These are phyloP conservation scores for Silybum marianum DNA, from an alignment of 129 eudicot genomes.

Conservation along the genomic window DNA sequence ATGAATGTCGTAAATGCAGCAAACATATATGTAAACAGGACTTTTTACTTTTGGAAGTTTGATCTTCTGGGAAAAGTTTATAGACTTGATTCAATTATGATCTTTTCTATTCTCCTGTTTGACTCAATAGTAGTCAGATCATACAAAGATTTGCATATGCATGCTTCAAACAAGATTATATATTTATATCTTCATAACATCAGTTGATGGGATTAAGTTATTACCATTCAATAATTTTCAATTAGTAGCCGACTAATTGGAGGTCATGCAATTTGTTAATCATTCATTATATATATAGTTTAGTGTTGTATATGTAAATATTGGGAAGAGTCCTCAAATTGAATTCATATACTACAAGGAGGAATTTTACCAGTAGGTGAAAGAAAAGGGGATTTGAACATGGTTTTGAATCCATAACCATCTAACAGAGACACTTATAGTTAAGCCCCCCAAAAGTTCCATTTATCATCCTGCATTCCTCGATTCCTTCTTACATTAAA, in stretches of 20 bases:
- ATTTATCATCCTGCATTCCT: background rate
- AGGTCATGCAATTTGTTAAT: background rate
- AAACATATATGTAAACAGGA: background rate
- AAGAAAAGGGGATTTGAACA: no score
- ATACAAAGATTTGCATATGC: background rate
- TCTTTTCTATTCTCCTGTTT: background rate
- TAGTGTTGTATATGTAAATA: background rate
- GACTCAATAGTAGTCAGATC: background rate
- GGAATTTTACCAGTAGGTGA: background rate
- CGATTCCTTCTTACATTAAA: background rate
- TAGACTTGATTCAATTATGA: background rate
- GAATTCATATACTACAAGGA: background rate
- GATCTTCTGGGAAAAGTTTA: background rate
- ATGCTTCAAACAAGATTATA: background rate
- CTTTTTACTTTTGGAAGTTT: background rate
- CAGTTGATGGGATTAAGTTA: background rate
- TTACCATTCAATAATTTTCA: background rate
- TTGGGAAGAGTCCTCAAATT: background rate
- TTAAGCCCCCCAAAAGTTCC: background rate
- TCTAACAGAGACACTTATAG: background rate
- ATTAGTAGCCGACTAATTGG: background rate
- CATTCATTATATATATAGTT: background rate
- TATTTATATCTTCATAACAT: background rate
- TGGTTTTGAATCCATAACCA: background rate
- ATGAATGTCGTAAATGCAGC: background rate